Percentiles rank a stretch among this genome's conserved stretches.
Conservation (phyloP, 306 rosid genomes). For the Medicago arabica region DNA sequence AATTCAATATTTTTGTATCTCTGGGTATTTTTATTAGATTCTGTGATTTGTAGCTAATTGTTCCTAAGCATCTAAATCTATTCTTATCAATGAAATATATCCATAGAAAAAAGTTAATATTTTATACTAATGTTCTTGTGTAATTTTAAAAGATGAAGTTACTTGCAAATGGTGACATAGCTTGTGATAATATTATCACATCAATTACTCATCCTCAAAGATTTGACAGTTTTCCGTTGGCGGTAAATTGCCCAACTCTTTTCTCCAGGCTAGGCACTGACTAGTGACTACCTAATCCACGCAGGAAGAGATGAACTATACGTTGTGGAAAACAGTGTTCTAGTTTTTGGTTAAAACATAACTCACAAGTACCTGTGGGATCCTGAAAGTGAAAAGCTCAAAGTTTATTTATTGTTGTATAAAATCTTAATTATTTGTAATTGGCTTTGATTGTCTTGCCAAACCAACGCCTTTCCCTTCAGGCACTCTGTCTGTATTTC, state of each 20-base stretch:
- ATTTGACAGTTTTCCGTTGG: neutral
- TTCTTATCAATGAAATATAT: slow-evolving; percentile 13
- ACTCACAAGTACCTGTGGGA: neutral
- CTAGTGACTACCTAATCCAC: neutral
- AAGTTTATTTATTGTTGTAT: neutral
- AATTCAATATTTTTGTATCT: slow-evolving; percentile 31
- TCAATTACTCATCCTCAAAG: neutral
- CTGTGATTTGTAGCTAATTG: slow-evolving; percentile 19
- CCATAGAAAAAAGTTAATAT: slow-evolving; percentile 1
- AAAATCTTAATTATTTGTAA: neutral
- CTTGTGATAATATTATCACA: neutral
- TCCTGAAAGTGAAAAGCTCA: neutral
- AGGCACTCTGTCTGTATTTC: slow-evolving; percentile 9
- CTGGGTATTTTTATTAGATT: slow-evolving; percentile 20
- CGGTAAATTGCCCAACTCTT: neutral
- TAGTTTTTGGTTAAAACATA: neutral
- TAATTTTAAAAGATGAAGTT: slow-evolving; percentile 36
- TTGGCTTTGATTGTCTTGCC: slow-evolving; percentile 36
- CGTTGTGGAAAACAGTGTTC: neutral
- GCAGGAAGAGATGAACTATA: neutral
- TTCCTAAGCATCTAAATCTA: slow-evolving; percentile 17
- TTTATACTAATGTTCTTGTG: slow-evolving; percentile 5
- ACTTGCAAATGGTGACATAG: neutral
- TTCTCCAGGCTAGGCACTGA: neutral
- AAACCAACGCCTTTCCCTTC: slow-evolving; percentile 16